These are phyloP conservation scores for Xylariaceae sp. DNA, from an alignment of 2,329 filamentous ascomycete species.

Conservation along the genomic window DNA sequence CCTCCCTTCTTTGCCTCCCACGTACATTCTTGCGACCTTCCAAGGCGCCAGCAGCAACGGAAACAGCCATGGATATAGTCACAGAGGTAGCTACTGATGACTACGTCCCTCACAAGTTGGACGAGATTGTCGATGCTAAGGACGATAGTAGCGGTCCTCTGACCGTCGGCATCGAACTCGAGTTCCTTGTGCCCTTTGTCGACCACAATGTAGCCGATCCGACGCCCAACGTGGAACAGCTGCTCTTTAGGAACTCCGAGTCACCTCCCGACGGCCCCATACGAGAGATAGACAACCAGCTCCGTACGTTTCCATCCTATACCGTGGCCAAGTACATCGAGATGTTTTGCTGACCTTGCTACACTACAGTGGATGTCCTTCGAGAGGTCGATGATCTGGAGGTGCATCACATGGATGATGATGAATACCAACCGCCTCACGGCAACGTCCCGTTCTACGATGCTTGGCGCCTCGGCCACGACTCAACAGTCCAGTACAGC, in stretches of 20 bases:
- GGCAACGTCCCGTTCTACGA: conserved; percentile 14
- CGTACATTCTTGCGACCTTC: too few species aligned
- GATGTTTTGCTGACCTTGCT: not conserved
- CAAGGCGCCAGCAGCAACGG: not conserved
- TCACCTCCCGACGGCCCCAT: too few species aligned
- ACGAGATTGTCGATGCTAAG: conserved; percentile 12
- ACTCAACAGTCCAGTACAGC: conserved; percentile 8
- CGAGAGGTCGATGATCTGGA: conserved; percentile 2
- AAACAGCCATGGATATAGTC: not conserved
- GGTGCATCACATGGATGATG: conserved; percentile 7
- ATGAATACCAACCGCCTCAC: conserved; percentile 13
- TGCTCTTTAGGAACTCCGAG: not conserved
- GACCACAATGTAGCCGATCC: conserved; percentile 2
- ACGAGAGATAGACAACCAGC: not conserved
- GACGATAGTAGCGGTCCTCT: conserved; percentile 14
- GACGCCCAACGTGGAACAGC: conserved; percentile 4
- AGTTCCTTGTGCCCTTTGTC: conserved; percentile 18
- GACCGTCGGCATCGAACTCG: conserved; percentile 24
- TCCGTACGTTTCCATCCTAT: not conserved
- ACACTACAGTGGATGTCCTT: conserved; percentile 3
- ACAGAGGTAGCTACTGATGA: not conserved
- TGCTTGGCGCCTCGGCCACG: conserved; percentile 16
- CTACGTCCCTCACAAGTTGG: conserved; percentile 8
- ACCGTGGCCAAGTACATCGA: not conserved
- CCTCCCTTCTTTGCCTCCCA: not conserved